phyloP scores from a whole-genome alignment of 805 yeast genomes.

The Yarrowia sp. region DNA sequence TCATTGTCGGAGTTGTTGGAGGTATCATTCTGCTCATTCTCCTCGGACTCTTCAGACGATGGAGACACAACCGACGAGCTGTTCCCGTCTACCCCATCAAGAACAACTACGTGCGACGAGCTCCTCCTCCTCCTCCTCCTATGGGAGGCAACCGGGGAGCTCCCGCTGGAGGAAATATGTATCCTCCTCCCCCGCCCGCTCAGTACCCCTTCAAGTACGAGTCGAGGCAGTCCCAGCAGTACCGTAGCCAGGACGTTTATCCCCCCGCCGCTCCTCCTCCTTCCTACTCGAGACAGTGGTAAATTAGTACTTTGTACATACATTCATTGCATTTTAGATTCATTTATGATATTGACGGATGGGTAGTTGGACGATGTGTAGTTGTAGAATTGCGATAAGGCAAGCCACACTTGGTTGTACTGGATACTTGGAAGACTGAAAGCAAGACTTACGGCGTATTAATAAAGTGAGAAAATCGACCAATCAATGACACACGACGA shows the following conservation, averaged over 20 bases:
- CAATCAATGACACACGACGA: too few species aligned
- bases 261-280: constrained; percentile 35
- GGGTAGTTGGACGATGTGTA: background rate
- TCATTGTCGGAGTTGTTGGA: constrained; percentile 44
- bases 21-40: constrained; percentile 37
- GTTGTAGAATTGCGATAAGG: background rate
- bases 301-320: constrained; percentile 28
- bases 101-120: constrained; percentile 9
- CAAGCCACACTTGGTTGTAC: background rate
- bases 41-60: constrained; percentile 28
- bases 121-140: constrained; percentile 30
- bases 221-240: constrained; percentile 33
- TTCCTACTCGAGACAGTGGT: constrained; percentile 34
- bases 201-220: constrained; percentile 32
- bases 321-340: constrained; percentile 34
- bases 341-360: background rate
- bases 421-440: too few species aligned
- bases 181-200: constrained; percentile 35
- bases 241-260: constrained; percentile 17
- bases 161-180: background rate
- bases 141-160: background rate
- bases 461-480: too few species aligned
- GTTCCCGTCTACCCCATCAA: constrained; percentile 6
- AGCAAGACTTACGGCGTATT: too few species aligned
- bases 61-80: constrained; percentile 9